Base-by-base conservation (phyloP, 2,329 filamentous ascomycete species). In the Fusarium concolor region DNA sequence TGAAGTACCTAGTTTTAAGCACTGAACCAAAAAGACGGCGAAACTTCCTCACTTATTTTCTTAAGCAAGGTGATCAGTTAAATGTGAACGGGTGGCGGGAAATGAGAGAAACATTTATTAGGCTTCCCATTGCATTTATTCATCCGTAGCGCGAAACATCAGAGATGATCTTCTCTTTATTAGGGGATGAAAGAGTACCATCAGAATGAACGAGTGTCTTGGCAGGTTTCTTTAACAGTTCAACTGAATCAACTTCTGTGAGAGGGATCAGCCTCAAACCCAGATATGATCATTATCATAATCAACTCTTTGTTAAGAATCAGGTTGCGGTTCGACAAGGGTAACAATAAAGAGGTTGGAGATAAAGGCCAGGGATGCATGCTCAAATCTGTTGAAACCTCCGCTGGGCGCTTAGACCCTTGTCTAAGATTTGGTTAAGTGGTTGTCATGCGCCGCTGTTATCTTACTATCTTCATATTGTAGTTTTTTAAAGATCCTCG, bases 341-440 rank as follows among this genome's bases (percentile, higher is more conserved):
- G 43, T 60, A 39, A 31, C n/a, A 50, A 28, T 45, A 54, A 59
- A 47, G 59, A 67, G 65, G 59, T 28, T 68, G 59, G 59, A 59
- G 50, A 44, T 53, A 50, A 44, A 45, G 57, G 39, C 38, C 35
- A 33, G 29, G 44, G 43, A 42, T 45, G 31, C 38, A 51, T 44
- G 39, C 17, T 57, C 24, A 38, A 35, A 49, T 35, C n/a, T 58
- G 24, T 24, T 46, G 43, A 28, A 44, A 38, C 35, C 38, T 49
- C 39, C 33, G 49, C 22, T 2, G 12, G 39, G 39, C 38, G 47
- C 28, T 38, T 45, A 38, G 47, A 43, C 44, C 55, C 37, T 62
- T 54, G 56, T 10, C 22, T 14, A 2, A n/a, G 43, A 26, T 22
- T 15, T 26, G 15, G 15, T 24, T 24, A 14, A 46, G 29, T 31